Conservation (phyloP, 2,329 filamentous ascomycete genomes). For the Colletotrichum coccodes region DNA sequence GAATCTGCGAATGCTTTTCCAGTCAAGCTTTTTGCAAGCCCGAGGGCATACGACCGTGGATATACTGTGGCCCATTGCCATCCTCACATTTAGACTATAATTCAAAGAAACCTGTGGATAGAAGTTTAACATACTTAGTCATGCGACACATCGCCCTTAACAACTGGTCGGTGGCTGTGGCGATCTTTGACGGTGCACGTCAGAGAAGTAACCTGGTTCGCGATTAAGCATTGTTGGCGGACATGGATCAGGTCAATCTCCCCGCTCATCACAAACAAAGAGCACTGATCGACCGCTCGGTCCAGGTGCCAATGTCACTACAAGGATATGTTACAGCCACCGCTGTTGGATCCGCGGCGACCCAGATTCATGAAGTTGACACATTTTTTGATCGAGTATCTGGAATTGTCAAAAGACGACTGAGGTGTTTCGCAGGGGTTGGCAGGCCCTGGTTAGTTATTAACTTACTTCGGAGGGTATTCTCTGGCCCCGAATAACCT, state of each 20-base stretch:
- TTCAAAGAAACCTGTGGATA: no score
- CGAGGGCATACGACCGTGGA: not conserved
- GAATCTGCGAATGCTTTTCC: no score
- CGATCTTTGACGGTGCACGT: constrained; percentile 19
- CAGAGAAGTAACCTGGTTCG: constrained; percentile 5
- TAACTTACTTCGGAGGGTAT: not conserved
- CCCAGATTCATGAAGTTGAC: not conserved
- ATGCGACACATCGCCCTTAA: not conserved
- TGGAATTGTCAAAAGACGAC: not conserved
- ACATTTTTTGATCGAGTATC: not conserved
- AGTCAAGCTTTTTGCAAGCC: not conserved
- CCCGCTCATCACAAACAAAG: constrained; percentile 8
- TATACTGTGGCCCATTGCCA: not conserved
- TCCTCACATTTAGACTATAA: not conserved
- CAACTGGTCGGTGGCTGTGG: not conserved
- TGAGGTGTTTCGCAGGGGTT: not conserved
- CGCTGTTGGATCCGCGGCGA: not conserved
- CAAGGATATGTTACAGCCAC: not conserved
- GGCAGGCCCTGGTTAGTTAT: not conserved
- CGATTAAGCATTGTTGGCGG: not conserved
- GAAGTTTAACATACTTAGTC: no score
- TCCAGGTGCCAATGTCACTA: constrained; percentile 1
- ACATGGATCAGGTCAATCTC: constrained; percentile 6
- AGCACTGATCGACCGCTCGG: constrained; percentile 12
- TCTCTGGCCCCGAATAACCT: no score